Conservation (phyloP, 2,329 filamentous ascomycete genomes). For the Neonectria neomacrospora region DNA sequence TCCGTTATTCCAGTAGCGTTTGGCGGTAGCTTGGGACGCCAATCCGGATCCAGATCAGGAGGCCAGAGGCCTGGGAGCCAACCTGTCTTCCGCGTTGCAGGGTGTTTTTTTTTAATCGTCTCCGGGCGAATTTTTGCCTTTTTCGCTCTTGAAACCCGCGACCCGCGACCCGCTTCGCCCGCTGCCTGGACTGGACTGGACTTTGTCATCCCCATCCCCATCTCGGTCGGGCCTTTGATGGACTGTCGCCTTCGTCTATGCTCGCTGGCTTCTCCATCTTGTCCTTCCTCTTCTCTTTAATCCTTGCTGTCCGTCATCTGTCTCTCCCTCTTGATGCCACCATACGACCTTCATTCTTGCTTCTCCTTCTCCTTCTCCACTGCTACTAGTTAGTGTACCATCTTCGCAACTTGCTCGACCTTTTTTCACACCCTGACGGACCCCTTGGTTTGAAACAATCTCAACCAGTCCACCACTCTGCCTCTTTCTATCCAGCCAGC, state of each 20-base stretch:
- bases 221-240: conserved; percentile 8
- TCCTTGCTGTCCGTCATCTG: neutral
- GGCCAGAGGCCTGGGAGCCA: neutral
- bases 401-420: neutral
- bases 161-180: conserved; percentile 18
- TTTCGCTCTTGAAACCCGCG: conserved; percentile 16
- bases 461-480: neutral
- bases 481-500: neutral
- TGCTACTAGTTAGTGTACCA: neutral
- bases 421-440: neutral
- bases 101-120: neutral
- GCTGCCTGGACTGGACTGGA: conserved; percentile 21
- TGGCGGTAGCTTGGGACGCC: conserved; percentile 1
- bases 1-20: conserved; percentile 3
- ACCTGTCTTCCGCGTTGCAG: neutral
- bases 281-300: neutral
- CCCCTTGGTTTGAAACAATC: neutral
- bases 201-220: conserved; percentile 2
- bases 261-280: conserved; percentile 16
- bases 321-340: neutral
- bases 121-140: conserved; percentile 3
- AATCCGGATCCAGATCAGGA: conserved; percentile 4
- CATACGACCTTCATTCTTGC: neutral
- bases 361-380: neutral
- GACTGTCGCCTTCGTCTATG: conserved; percentile 8